Evolutionary conservation across 768 basidiomycete genomes (phyloP).

Genomic region (Kwoniella sp.): DNA sequence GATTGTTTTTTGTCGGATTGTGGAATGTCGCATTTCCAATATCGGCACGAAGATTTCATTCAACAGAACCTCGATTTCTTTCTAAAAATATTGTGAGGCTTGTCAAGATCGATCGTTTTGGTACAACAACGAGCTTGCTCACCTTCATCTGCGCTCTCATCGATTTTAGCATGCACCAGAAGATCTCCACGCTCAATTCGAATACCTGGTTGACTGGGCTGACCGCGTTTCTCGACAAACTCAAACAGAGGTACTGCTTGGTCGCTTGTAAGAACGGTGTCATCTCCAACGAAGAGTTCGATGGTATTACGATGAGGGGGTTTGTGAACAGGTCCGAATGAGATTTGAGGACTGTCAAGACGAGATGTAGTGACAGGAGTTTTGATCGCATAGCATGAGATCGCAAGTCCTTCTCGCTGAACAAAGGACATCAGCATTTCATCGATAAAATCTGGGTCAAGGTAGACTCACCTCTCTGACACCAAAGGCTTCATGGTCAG

Average conservation of each 20-base stretch:
- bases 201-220: constrained; percentile 95
- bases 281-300: constrained; percentile 81
- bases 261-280: constrained; percentile 89
- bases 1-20: constrained; percentile 89
- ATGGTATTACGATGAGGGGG: constrained; percentile 84
- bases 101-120: background rate
- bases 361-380: constrained; percentile 87
- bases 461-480: constrained; percentile 74
- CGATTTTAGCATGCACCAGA: constrained; percentile 91
- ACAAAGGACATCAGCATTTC: background rate
- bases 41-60: constrained; percentile 99
- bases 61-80: constrained; percentile 98
- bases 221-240: constrained; percentile 90
- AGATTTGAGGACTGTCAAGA: constrained; percentile 85
- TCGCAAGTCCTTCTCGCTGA: constrained; percentile 89
- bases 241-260: constrained; percentile 92
- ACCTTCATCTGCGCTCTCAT: constrained; percentile 97
- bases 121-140: constrained; percentile 22
- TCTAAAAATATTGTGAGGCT: constrained; percentile 61
- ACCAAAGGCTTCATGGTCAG: constrained; percentile 96
- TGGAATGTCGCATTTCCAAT: constrained; percentile 95
- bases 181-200: constrained; percentile 96
- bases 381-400: constrained; percentile 98
- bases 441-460: background rate
- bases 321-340: constrained; percentile 90